Conservation (phyloP, 1,284 basidiomycete species). For the Heterobasidion irregulare region DNA sequence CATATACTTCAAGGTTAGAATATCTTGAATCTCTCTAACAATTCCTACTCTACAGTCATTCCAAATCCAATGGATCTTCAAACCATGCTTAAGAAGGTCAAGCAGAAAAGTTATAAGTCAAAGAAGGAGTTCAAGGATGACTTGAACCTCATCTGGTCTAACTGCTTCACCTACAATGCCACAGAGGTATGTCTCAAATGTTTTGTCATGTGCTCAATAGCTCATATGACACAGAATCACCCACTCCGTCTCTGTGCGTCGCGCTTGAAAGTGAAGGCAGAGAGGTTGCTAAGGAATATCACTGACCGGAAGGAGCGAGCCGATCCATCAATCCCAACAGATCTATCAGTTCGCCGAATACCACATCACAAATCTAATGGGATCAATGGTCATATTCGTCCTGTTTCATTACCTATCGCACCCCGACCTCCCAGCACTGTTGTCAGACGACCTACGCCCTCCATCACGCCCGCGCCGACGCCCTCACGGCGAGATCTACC, state of each 20-base stretch:
- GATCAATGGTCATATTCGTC: slow-evolving; percentile 20
- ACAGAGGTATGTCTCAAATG: slow-evolving; percentile 54
- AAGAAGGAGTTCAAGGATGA: slow-evolving; percentile 93
- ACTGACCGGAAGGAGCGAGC: slow-evolving; percentile 79
- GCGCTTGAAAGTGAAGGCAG: slow-evolving; percentile 73
- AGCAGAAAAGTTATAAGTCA: slow-evolving; percentile 84
- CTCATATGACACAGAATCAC: slow-evolving; percentile 40
- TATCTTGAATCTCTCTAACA: not conserved
- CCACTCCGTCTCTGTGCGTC: slow-evolving; percentile 75
- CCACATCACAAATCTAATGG: slow-evolving; percentile 21
- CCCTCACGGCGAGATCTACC: slow-evolving; percentile 27
- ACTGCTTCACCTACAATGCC: slow-evolving; percentile 90
- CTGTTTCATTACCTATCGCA: slow-evolving; percentile 13
- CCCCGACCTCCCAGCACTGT: slow-evolving; percentile 12
- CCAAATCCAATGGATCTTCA: slow-evolving; percentile 90
- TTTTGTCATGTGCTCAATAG: not conserved
- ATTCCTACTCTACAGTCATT: slow-evolving; percentile 53
- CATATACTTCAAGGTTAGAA: not conserved
- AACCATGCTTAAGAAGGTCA: slow-evolving; percentile 90
- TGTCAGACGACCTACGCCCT: slow-evolving; percentile 12
- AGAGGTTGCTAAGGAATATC: slow-evolving; percentile 79
- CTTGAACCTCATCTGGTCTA: slow-evolving; percentile 94
- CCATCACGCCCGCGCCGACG: slow-evolving; percentile 17
- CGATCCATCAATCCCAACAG: slow-evolving; percentile 50
- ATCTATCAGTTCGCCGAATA: slow-evolving; percentile 24